phyloP scores from a whole-genome alignment of 2,329 filamentous ascomycete species.

The Pseudocercospora vitis region DNA sequence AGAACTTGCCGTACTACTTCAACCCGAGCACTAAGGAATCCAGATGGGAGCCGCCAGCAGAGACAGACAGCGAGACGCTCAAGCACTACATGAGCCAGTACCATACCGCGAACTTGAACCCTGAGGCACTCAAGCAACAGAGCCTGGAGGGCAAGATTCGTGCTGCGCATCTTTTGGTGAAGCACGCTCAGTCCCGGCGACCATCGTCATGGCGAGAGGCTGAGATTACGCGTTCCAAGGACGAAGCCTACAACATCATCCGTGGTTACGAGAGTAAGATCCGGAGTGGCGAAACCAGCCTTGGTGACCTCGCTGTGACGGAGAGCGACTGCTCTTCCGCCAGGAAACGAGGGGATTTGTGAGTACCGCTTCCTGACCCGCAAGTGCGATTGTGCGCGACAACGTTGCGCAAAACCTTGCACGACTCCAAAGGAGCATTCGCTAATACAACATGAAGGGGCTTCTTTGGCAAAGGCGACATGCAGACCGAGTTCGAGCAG shows the following conservation, averaged over 20 bases:
- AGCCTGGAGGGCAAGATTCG: constrained; percentile 77
- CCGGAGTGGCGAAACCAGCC: constrained; percentile 62
- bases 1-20: constrained; percentile 99
- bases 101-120: constrained; percentile 58
- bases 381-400: constrained; percentile 11
- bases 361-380: constrained; percentile 39
- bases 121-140: constrained; percentile 25
- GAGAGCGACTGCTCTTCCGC: constrained; percentile 97
- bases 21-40: constrained; percentile 82
- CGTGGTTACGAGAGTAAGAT: constrained; percentile 74
- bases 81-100: constrained; percentile 91
- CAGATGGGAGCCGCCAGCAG: constrained; percentile 88
- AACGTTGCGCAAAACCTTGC: constrained; percentile 1
- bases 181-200: constrained; percentile 84
- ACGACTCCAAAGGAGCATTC: constrained; percentile 6
- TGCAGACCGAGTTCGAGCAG: constrained; percentile 99
- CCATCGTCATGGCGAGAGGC: constrained; percentile 92
- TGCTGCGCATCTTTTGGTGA: constrained; percentile 87
- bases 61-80: constrained; percentile 86
- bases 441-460: constrained; percentile 55
- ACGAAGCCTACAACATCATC: constrained; percentile 79
- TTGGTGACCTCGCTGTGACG: constrained; percentile 80
- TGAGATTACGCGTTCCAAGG: constrained; percentile 82
- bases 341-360: constrained; percentile 87
- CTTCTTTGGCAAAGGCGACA: constrained; percentile 90